Base-by-base conservation (phyloP, 495 filamentous ascomycete species). In the Viridothelium virens region DNA sequence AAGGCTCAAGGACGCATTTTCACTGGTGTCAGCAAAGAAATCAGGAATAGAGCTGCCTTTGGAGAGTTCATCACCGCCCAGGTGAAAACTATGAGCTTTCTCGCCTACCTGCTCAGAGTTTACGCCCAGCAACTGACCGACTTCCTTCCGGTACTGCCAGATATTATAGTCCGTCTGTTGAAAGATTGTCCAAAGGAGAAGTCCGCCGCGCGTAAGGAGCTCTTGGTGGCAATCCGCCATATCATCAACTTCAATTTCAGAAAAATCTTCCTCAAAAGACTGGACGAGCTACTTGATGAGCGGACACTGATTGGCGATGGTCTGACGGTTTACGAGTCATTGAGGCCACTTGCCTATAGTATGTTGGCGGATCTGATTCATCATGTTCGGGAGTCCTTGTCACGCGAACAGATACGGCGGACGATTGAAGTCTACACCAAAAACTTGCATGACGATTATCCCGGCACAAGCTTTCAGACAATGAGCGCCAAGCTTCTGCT, bases 161-260 rank as follows among this genome's bases (percentile, higher is more conserved):
- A 89, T 38, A 94, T 97, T 41, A 91, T 96, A 0, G 91, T 99
- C 18, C 86, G 95, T 5, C 79, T 99, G 62, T 78, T 99, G 62
- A 89, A 95, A 70, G 95, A 99, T 70, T 97, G 93, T 64, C 95
- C 95, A 0, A 81, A 92, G 56, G 93, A 97, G 75, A 93, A 96
- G 70, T 97, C 93, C 0, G 87, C 89, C 18, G 91, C 94, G 2
- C 82, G 95, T 37, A 99, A 97, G 76, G 95, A 99, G 77, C 81
- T 99, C 18, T 77, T 99, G 18, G 95, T 99, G 37, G 95, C 94
- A 0, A 97, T 97, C 67, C 85, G 95, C 14, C 95, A 99, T 72
- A 97, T 97, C 70, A 97, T 97, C 77, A 99, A 99, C 75, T 97
- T 97, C 79, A 97, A 96, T 73, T 97, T 97, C 68, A 81, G 95